phyloP scores from a whole-genome alignment of 306 rosid species.

The Quercus cerris region DNA sequence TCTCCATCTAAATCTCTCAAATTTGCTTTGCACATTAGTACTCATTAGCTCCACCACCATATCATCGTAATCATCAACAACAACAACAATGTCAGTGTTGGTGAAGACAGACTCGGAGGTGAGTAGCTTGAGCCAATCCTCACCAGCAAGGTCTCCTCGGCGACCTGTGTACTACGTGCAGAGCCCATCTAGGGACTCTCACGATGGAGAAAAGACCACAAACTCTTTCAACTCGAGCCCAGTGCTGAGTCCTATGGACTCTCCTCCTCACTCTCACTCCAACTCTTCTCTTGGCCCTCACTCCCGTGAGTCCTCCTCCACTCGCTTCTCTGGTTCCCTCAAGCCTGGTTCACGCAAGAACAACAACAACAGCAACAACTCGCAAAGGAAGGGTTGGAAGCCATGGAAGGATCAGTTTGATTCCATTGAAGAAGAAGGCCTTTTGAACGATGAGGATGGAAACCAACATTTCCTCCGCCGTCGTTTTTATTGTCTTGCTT shows the following conservation, averaged over 20 bases:
- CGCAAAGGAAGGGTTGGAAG: constrained; percentile 46
- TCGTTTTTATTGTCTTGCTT: constrained; percentile 60
- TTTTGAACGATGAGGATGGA: constrained; percentile 41
- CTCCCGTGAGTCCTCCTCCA: constrained; percentile 89
- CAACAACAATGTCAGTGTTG: constrained; percentile 36
- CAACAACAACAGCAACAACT: constrained; percentile 1
- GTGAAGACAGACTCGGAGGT: constrained; percentile 88
- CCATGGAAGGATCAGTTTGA: constrained; percentile 68
- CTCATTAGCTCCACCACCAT: not conserved
- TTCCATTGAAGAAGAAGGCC: constrained; percentile 82
- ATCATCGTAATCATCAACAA: not conserved
- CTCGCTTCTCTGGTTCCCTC: constrained; percentile 69
- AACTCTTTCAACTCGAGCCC: constrained; percentile 86
- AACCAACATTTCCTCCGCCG: constrained; percentile 29
- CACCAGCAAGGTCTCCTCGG: constrained; percentile 70
- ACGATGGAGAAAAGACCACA: constrained; percentile 86
- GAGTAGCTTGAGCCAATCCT: constrained; percentile 75
- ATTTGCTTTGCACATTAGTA: not conserved
- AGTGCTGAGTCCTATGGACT: constrained; percentile 75
- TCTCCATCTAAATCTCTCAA: not conserved
- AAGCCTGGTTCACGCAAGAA: constrained; percentile 33
- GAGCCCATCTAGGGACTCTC: constrained; percentile 60
- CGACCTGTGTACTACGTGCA: constrained; percentile 73
- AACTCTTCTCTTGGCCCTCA: constrained; percentile 84
- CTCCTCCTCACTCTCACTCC: constrained; percentile 93